These are phyloP conservation scores for Chlorella ohadii DNA, from an alignment of 139 green algal genomes.

Conservation along the genomic window DNA sequence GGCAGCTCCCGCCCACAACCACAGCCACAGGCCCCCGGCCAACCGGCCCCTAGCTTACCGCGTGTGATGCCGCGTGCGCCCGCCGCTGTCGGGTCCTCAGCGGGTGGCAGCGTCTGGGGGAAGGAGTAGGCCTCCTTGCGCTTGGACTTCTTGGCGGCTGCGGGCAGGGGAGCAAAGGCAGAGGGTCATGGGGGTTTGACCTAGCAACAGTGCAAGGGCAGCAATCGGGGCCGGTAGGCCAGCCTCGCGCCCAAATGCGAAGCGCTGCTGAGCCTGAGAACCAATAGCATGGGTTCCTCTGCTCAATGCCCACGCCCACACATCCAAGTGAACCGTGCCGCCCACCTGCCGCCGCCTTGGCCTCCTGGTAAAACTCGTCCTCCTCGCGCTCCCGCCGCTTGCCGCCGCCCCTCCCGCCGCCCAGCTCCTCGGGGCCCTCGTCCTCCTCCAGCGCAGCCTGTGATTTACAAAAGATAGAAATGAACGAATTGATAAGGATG, in stretches of 20 bases:
- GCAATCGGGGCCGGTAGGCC: too few species aligned
- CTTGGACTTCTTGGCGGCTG: slow-evolving; percentile 64
- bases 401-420: slow-evolving; percentile 4
- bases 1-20: too few species aligned
- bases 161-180: not conserved
- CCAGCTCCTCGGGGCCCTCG: slow-evolving; percentile 21
- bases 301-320: too few species aligned
- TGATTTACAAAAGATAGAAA: too few species aligned
- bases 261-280: too few species aligned
- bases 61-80: slow-evolving; percentile 70
- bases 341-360: slow-evolving; percentile 29
- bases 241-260: too few species aligned
- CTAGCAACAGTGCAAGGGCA: too few species aligned
- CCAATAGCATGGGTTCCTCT: too few species aligned
- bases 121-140: slow-evolving; percentile 46
- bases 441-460: slow-evolving; percentile 35
- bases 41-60: slow-evolving; percentile 20
- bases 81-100: slow-evolving; percentile 54
- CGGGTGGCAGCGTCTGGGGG: slow-evolving; percentile 59
- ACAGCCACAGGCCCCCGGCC: too few species aligned
- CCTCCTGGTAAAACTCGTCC: slow-evolving; percentile 25
- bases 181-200: not conserved
- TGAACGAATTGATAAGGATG: too few species aligned
- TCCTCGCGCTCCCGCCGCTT: slow-evolving; percentile 22
- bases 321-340: too few species aligned